Conservation (phyloP, 305 asterid species). For the Fraxinus nigra region DNA sequence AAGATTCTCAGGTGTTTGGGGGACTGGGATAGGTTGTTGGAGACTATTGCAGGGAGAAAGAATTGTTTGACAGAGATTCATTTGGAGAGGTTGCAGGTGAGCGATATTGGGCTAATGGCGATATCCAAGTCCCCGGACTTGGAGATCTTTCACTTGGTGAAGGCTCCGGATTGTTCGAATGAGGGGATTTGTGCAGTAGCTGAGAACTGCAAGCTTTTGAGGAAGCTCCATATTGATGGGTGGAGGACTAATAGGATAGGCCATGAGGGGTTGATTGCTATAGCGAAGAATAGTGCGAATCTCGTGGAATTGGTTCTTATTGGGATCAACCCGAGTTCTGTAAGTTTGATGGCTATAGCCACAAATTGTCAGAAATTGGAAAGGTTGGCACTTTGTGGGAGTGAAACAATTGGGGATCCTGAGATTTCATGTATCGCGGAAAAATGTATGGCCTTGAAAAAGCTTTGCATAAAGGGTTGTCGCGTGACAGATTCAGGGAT, state of each 20-base stretch:
- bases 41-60: conserved; percentile 32
- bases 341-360: conserved; percentile 46
- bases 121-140: conserved; percentile 41
- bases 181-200: conserved; percentile 52
- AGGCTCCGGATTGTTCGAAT: conserved; percentile 55
- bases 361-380: conserved; percentile 50
- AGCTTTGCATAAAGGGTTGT: conserved; percentile 62
- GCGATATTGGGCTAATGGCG: conserved; percentile 46
- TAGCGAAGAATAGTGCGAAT: conserved; percentile 47
- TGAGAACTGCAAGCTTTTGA: conserved; percentile 46
- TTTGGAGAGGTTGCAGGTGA: conserved; percentile 64
- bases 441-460: conserved; percentile 49
- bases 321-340: conserved; percentile 50
- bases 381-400: conserved; percentile 62
- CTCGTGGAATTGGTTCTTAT: conserved; percentile 62
- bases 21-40: conserved; percentile 58
- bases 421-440: conserved; percentile 50
- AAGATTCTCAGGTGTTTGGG: conserved; percentile 57
- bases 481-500: conserved; percentile 54
- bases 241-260: conserved; percentile 71
- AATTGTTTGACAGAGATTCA: conserved; percentile 50
- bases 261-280: conserved; percentile 49
- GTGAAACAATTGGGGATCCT: conserved; percentile 56
- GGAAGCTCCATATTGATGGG: conserved; percentile 34
- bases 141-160: conserved; percentile 58